Base-by-base conservation (phyloP, 768 basidiomycete genomes). In the Leccinum fibrillosum region DNA sequence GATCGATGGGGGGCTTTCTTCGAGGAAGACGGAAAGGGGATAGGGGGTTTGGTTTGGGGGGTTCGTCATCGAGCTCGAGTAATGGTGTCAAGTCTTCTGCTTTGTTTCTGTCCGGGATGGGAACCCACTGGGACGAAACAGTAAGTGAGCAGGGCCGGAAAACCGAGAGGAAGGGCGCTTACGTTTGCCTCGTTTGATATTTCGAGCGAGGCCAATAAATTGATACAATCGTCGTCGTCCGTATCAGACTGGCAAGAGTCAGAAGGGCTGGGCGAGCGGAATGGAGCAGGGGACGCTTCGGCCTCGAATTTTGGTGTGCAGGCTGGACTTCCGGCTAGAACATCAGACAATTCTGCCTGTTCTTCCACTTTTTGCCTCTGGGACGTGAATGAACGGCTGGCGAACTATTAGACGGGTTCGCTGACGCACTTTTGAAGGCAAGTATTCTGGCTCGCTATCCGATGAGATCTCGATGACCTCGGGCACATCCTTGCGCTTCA, bases 141-240 rank as follows among this genome's bases (percentile, higher is more conserved):
- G 17, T 4, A n/a, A 1, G 26, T 66, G 57, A 67, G 57, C 7
- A 21, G 5, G 39, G n/a, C 39, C 9, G n/a, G n/a, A 19, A 19
- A 19, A 12, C 11, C 39, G 39, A 39, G 39, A 39, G 9, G 39
- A n/a, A 44, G 5, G 48, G 19, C 17, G 39, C 57, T 52, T 67
- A 72, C 71, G 49, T 74, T 66, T 42, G 55, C 47, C 10, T 72
- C 71, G 35, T 72, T 71, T 48, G 71, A 64, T 21, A 72, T 66
- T n/a, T 72, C 59, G 39, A 72, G 62, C n/a, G 66, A 64, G 19
- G 71, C 60, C 19, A 72, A 30, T 23, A 66, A 52, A 47, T 69
- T 25, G 25, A 62, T 53, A 26, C 44, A 69, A 35, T 65, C 66
- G 1, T 71, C 67, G 39, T 72, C 72, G 6, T 68, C 64, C 4